These are phyloP conservation scores for Zoysia matrella DNA, from an alignment of 202 grass and related monocot genomes.

Conservation along the genomic window DNA sequence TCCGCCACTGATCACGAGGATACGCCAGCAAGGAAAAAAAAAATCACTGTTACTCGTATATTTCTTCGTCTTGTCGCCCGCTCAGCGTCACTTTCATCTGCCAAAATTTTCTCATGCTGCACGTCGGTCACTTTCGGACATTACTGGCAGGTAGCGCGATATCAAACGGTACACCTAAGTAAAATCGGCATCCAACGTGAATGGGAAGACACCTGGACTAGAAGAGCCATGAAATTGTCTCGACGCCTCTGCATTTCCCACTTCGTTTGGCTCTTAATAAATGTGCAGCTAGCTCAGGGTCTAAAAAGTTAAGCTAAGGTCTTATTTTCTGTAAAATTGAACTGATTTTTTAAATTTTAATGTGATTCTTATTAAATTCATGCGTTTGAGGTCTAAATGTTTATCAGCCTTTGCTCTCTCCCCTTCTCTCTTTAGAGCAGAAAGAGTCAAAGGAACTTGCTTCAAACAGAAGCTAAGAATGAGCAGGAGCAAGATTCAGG, in stretches of 20 bases:
- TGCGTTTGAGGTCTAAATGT: no score
- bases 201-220: constrained; percentile 15
- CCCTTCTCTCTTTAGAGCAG: constrained; percentile 33
- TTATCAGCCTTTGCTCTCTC: not conserved
- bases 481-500: not conserved
- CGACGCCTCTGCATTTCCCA: not conserved
- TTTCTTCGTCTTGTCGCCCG: not conserved
- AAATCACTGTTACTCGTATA: not conserved
- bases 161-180: constrained; percentile 21
- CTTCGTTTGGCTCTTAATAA: not conserved
- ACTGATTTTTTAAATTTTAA: no score
- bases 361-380: no score
- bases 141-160: constrained; percentile 19
- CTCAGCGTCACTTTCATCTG: constrained; percentile 18
- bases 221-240: not conserved
- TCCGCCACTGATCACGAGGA: not conserved
- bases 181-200: not conserved
- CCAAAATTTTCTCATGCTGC: not conserved
- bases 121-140: constrained; percentile 33
- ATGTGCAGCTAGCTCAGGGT: not conserved
- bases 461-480: constrained; percentile 55
- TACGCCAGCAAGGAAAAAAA: not conserved
- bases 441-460: constrained; percentile 41
- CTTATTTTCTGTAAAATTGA: not conserved
- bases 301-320: not conserved